phyloP scores from a whole-genome alignment of 148 eudicot species.

The Heliamphora exappendiculata region DNA sequence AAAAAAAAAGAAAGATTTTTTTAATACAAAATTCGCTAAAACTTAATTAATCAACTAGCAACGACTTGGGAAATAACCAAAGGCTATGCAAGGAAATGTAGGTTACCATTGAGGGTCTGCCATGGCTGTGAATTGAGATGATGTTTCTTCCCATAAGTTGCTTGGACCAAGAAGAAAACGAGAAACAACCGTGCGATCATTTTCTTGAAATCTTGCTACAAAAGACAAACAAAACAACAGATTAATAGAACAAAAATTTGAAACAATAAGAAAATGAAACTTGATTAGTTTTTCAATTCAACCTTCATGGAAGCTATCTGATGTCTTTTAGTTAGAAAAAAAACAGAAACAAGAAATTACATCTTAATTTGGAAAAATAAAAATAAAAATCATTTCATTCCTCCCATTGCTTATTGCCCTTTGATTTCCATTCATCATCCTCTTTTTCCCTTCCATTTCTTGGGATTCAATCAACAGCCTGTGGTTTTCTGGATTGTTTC shows the following conservation, averaged over 20 bases:
- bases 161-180: conserved; percentile 9
- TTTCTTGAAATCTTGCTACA: background rate
- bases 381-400: too few species aligned
- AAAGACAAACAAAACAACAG: background rate
- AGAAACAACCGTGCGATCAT: conserved; percentile 5
- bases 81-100: background rate
- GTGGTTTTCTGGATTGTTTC: background rate
- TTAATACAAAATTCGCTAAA: background rate
- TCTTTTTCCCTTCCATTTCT: background rate
- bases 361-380: background rate
- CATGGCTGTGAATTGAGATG: background rate
- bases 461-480: background rate
- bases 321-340: background rate
- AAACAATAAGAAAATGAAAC: background rate
- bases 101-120: conserved; percentile 8
- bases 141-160: conserved; percentile 2
- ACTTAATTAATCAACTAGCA: background rate
- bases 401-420: too few species aligned
- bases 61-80: too few species aligned
- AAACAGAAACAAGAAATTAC: too few species aligned
- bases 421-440: background rate
- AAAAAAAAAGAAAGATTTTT: background rate
- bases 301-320: background rate
- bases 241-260: background rate
- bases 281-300: background rate